Evolutionary conservation across 2,329 filamentous ascomycete species (phyloP).

Genomic region (Bipolaris zeicola): DNA sequence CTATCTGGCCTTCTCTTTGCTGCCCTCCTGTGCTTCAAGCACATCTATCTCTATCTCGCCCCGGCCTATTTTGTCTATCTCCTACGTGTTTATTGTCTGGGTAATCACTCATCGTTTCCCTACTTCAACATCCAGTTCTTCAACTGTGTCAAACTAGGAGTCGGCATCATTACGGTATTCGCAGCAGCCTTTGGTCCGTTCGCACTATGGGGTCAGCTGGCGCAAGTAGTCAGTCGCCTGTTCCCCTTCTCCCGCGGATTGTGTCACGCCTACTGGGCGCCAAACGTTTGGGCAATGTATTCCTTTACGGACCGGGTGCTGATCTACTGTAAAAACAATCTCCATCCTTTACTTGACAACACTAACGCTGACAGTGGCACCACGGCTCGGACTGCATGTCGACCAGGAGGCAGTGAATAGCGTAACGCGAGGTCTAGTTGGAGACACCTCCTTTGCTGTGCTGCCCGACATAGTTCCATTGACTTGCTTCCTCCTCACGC

Average conservation of each 20-base stretch:
- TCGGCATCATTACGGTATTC: constrained; percentile 73
- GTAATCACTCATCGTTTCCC: constrained; percentile 74
- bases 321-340: constrained; percentile 70
- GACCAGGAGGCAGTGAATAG: constrained; percentile 79
- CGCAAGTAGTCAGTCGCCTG: constrained; percentile 80
- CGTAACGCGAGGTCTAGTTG: constrained; percentile 89
- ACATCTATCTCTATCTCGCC: constrained; percentile 96
- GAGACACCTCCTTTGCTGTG: constrained; percentile 91
- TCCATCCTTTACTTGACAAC: not conserved
- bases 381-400: constrained; percentile 75
- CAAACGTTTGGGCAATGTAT: constrained; percentile 96
- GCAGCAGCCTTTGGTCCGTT: constrained; percentile 90
- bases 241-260: constrained; percentile 94
- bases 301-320: constrained; percentile 85
- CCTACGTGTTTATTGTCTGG: constrained; percentile 86
- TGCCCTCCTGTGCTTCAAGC: constrained; percentile 87
- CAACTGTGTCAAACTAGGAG: constrained; percentile 83
- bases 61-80: constrained; percentile 95
- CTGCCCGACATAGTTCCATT: constrained; percentile 83
- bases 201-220: constrained; percentile 76
- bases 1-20: constrained; percentile 84
- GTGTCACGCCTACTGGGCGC: constrained; percentile 98
- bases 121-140: constrained; percentile 68
- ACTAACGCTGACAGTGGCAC: constrained; percentile 67
- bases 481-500: constrained; percentile 79